phyloP scores from a whole-genome alignment of 129 eudicot genomes.

The Cynara cardunculus region DNA sequence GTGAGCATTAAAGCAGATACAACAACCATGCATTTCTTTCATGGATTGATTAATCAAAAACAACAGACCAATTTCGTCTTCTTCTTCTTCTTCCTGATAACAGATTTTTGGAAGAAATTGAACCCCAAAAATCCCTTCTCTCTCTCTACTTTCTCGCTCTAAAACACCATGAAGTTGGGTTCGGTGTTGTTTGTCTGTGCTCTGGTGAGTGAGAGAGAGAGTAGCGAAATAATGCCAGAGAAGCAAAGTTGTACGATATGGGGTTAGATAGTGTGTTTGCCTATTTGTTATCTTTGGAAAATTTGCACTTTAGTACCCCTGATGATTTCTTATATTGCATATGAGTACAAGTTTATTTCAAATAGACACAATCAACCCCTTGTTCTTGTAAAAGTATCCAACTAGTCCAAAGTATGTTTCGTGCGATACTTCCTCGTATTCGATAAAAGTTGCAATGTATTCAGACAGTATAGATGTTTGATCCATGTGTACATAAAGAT shows the following conservation, averaged over 20 bases:
- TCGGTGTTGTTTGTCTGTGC: slow-evolving; percentile 24
- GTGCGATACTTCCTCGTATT: too few relatives aligned
- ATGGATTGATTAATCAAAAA: slow-evolving; percentile 4
- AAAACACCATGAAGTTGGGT: background rate
- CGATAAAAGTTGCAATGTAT: too few relatives aligned
- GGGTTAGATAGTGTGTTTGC: slow-evolving; percentile 18
- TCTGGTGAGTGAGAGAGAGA: background rate
- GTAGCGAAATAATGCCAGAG: slow-evolving; percentile 11
- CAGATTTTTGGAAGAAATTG: slow-evolving; percentile 10
- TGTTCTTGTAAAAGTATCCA: background rate
- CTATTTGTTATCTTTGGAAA: background rate
- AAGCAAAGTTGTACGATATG: slow-evolving; percentile 21
- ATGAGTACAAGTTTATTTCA: background rate
- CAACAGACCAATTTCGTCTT: slow-evolving; percentile 8
- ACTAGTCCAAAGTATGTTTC: too few relatives aligned
- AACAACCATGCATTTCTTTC: slow-evolving; percentile 13
- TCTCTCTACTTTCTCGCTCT: slow-evolving; percentile 14
- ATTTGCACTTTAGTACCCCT: background rate
- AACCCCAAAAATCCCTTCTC: background rate
- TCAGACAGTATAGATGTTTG: too few relatives aligned
- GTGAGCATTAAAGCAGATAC: slow-evolving; percentile 17
- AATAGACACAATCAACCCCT: background rate
- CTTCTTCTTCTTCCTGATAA: slow-evolving; percentile 14
- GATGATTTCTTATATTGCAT: background rate
- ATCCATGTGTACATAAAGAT: too few relatives aligned